phyloP scores from a whole-genome alignment of 805 yeast species.

The Ogataea haglerorum region DNA sequence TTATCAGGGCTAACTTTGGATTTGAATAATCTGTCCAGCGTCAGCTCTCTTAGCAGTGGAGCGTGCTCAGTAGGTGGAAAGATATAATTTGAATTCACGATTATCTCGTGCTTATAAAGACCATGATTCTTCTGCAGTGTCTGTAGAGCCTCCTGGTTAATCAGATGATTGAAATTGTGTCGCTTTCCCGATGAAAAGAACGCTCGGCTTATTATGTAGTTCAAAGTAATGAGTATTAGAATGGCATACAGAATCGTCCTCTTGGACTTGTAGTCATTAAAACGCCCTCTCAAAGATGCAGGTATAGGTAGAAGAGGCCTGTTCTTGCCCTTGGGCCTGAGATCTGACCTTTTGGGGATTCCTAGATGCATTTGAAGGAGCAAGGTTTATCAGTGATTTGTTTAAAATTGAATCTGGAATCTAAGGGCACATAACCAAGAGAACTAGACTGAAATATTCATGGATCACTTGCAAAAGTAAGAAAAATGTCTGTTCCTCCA shows the following conservation, averaged over 20 bases:
- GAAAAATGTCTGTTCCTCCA: constrained; percentile 40
- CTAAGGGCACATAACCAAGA: constrained; percentile 7
- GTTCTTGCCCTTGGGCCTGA: constrained; percentile 22
- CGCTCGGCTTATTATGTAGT: constrained; percentile 34
- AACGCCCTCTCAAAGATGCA: constrained; percentile 15
- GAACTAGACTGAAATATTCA: neutral
- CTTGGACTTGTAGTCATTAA: constrained; percentile 13
- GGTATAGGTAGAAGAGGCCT: constrained; percentile 20
- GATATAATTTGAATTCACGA: constrained; percentile 50
- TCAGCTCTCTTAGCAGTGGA: constrained; percentile 53
- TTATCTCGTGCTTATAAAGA: constrained; percentile 41
- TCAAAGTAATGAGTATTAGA: constrained; percentile 6
- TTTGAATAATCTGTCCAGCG: constrained; percentile 49
- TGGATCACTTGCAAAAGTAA: neutral
- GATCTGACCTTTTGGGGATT: constrained; percentile 25
- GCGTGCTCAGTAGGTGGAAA: constrained; percentile 78
- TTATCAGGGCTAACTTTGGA: constrained; percentile 43
- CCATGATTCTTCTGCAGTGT: constrained; percentile 37
- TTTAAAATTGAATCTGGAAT: neutral
- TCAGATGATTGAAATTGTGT: constrained; percentile 22
- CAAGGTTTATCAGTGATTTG: constrained; percentile 5
- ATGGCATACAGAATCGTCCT: constrained; percentile 8
- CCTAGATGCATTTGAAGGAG: constrained; percentile 24
- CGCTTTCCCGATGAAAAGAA: constrained; percentile 6
- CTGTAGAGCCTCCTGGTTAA: constrained; percentile 24